phyloP scores from a whole-genome alignment of 1,139 yeast species.

The Candida freyschussii region DNA sequence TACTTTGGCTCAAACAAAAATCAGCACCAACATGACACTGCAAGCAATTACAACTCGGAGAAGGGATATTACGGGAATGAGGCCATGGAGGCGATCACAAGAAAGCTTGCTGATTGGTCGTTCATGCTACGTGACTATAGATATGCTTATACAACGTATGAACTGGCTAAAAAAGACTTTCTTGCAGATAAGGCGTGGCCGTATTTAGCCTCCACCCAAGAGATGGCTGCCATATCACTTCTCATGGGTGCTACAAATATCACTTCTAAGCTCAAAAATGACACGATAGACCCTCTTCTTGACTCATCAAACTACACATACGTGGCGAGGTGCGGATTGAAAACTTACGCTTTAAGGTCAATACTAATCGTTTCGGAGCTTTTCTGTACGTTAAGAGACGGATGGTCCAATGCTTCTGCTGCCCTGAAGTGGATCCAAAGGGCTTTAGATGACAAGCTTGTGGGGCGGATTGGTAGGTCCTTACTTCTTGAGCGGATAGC shows the following conservation, averaged over 20 bases:
- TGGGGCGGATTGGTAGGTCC: conserved; percentile 35
- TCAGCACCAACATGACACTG: conserved; percentile 16
- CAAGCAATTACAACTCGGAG: conserved; percentile 35
- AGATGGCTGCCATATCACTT: conserved; percentile 75
- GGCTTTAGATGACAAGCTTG: conserved; percentile 30
- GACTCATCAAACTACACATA: conserved; percentile 37
- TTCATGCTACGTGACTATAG: conserved; percentile 85
- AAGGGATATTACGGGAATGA: conserved; percentile 53
- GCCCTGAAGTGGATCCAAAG: conserved; percentile 35
- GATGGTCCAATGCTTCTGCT: conserved; percentile 36
- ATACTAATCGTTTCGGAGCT: conserved; percentile 33
- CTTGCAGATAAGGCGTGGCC: conserved; percentile 77
- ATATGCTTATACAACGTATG: conserved; percentile 81
- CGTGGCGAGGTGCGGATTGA: conserved; percentile 28
- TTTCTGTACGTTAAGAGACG: conserved; percentile 34
- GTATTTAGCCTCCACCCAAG: conserved; percentile 80
- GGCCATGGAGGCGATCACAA: conserved; percentile 67
- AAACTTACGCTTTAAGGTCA: conserved; percentile 36
- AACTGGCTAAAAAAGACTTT: conserved; percentile 73
- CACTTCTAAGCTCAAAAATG: conserved; percentile 54
- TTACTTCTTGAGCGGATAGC: conserved; percentile 46
- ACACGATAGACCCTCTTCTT: conserved; percentile 51
- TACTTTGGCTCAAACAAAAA: conserved; percentile 39
- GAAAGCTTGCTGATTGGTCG: conserved; percentile 90
- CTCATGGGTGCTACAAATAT: conserved; percentile 66